Percentiles rank a stretch among this genome's conserved stretches.
These are phyloP conservation scores for Penicillium soppii DNA, from an alignment of 495 filamentous ascomycete genomes.

Conservation along the genomic window DNA sequence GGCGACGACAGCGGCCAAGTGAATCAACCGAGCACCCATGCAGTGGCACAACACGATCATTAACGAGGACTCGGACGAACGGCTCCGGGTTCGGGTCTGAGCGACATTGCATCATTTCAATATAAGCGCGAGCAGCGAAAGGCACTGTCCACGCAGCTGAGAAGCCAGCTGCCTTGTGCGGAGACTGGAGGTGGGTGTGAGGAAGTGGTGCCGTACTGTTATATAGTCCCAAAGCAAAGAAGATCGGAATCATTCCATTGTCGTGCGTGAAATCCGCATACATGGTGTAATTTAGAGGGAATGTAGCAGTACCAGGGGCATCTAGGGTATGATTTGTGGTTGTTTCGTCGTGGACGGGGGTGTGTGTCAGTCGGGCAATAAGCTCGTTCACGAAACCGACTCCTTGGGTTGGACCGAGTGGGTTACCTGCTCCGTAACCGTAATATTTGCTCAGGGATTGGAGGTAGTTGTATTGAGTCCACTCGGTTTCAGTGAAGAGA, in stretches of 20 bases:
- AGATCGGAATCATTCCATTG: slow-evolving; percentile 74
- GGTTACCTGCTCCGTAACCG: slow-evolving; percentile 70
- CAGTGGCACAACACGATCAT: slow-evolving; percentile 75
- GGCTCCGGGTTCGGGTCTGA: slow-evolving; percentile 42
- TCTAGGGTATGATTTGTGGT: slow-evolving; percentile 74
- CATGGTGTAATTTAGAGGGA: slow-evolving; percentile 62
- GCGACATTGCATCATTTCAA: slow-evolving; percentile 79
- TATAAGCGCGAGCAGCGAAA: slow-evolving; percentile 72
- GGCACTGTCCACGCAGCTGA: slow-evolving; percentile 74
- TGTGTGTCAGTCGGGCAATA: slow-evolving; percentile 69
- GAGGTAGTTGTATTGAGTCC: slow-evolving; percentile 73
- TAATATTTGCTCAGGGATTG: slow-evolving; percentile 79
- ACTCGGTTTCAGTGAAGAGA: slow-evolving; percentile 69
- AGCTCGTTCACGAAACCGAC: slow-evolving; percentile 85
- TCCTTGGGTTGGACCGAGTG: slow-evolving; percentile 75
- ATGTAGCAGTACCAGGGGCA: slow-evolving; percentile 50
- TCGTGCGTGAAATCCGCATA: slow-evolving; percentile 91
- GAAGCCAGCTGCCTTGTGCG: slow-evolving; percentile 53
- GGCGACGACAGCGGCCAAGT: slow-evolving; percentile 64
- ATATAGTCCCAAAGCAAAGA: slow-evolving; percentile 73
- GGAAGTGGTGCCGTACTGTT: slow-evolving; percentile 53
- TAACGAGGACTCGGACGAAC: slow-evolving; percentile 73
- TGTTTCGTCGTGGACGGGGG: slow-evolving; percentile 67
- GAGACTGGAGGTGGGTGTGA: slow-evolving; percentile 44
- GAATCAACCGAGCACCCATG: slow-evolving; percentile 64